Evolutionary conservation across 768 basidiomycete genomes (phyloP).

Genomic region (Roridomyces roridus): DNA sequence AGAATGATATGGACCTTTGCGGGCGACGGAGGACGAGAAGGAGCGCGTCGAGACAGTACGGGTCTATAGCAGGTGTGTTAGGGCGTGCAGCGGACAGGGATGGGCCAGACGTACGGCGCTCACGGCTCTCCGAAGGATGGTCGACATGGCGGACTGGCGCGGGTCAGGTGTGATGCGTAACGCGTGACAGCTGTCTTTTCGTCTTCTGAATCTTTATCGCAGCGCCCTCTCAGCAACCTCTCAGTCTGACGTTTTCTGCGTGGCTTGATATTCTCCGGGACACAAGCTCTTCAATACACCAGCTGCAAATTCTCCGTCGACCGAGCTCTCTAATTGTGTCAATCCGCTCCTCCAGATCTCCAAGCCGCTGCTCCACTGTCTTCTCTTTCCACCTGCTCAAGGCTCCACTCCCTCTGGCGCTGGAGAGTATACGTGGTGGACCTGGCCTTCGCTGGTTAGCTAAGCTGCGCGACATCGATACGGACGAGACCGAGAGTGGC

Average conservation of each 20-base stretch:
- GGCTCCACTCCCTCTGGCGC: constrained; percentile 71
- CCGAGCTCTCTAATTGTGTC: too few species aligned
- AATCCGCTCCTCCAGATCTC: too few species aligned
- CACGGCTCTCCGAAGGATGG: constrained; percentile 25
- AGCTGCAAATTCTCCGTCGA: too few species aligned
- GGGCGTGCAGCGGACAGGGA: not conserved
- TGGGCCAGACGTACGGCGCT: constrained; percentile 16
- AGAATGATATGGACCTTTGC: constrained; percentile 18
- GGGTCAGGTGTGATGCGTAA: not conserved
- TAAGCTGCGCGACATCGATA: constrained; percentile 58
- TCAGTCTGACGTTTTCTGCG: constrained; percentile 72
- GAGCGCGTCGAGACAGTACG: constrained; percentile 19
- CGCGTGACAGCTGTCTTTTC: constrained; percentile 30
- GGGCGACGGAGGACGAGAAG: constrained; percentile 21
- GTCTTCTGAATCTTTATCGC: constrained; percentile 66
- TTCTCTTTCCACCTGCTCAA: too few species aligned
- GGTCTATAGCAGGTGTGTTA: not conserved
- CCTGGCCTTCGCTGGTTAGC: constrained; percentile 67
- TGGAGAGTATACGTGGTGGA: constrained; percentile 83
- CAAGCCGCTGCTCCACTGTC: too few species aligned
- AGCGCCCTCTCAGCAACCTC: constrained; percentile 81
- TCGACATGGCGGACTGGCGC: constrained; percentile 15
- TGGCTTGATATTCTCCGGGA: constrained; percentile 48
- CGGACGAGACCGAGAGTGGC: constrained; percentile 63
- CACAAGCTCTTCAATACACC: constrained; percentile 35